A percentile compares a stretch with the other conserved stretches of the same genome.
These are phyloP conservation scores for Allium sativum DNA, from an alignment of 106 monocot genomes.

Conservation along the genomic window DNA sequence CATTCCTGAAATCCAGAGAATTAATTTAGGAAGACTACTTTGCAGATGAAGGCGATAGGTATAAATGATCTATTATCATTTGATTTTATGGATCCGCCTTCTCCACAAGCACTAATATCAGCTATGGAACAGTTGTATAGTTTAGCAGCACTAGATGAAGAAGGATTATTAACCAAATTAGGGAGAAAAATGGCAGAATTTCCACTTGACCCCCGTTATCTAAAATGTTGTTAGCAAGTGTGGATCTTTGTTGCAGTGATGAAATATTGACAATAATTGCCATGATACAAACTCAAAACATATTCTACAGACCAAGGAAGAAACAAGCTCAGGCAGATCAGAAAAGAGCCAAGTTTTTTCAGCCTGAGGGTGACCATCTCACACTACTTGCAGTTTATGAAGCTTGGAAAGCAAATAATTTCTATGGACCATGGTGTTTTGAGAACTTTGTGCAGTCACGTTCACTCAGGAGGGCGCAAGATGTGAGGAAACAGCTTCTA, in stretches of 20 bases:
- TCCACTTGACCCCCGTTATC: slow-evolving; percentile 86
- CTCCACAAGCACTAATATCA: slow-evolving; percentile 93
- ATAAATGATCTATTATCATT: slow-evolving; percentile 91
- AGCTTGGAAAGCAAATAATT: slow-evolving; percentile 98
- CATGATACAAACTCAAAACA: slow-evolving; percentile 92
- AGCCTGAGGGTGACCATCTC: slow-evolving; percentile 92
- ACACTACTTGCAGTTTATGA: slow-evolving; percentile 94
- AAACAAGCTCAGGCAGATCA: slow-evolving; percentile 97
- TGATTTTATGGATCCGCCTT: slow-evolving; percentile 97
- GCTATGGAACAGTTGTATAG: slow-evolving; percentile 93
- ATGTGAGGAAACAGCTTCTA: slow-evolving; percentile 91
- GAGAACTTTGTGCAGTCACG: slow-evolving; percentile 96
- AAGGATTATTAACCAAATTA: slow-evolving; percentile 83
- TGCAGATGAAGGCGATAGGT: slow-evolving; percentile 93
- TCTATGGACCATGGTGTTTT: slow-evolving; percentile 98
- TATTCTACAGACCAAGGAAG: slow-evolving; percentile 90
- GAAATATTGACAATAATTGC: slow-evolving; percentile 95
- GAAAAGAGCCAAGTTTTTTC: slow-evolving; percentile 94
- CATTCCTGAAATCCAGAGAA: slow-evolving; percentile 93
- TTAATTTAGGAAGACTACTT: slow-evolving; percentile 74
- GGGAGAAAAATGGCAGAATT: slow-evolving; percentile 99
- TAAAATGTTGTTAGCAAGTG: slow-evolving; percentile 91
- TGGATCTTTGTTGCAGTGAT: slow-evolving; percentile 92
- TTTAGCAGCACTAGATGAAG: slow-evolving; percentile 90
- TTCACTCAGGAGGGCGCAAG: slow-evolving; percentile 86